Evolutionary conservation across 768 basidiomycete species (phyloP).

Genomic region (Fibroporia radiculosa): DNA sequence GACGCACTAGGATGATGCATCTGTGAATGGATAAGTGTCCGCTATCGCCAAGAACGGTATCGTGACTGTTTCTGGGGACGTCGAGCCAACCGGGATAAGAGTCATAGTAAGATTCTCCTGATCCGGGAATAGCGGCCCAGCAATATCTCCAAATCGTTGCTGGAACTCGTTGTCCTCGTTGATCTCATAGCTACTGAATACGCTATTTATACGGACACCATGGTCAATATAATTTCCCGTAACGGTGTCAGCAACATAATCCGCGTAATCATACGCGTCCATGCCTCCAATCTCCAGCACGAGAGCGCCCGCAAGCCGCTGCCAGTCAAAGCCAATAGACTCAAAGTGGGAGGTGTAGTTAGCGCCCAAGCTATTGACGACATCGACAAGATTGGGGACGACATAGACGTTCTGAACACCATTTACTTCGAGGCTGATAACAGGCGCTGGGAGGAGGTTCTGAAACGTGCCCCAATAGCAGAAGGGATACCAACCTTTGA

Average conservation of each 20-base stretch:
- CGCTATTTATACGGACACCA: conserved; percentile 55
- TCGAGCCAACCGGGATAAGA: conserved; percentile 39
- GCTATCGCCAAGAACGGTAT: conserved; percentile 48
- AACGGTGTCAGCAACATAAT: conserved; percentile 48
- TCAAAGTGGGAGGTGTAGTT: conserved; percentile 40
- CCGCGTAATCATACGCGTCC: conserved; percentile 47
- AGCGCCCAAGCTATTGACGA: conserved; percentile 38
- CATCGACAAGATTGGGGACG: conserved; percentile 46
- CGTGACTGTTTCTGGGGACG: conserved; percentile 37
- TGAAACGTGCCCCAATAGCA: conserved; percentile 37
- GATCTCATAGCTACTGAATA: conserved; percentile 48
- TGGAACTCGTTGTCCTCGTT: conserved; percentile 32
- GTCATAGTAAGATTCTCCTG: conserved; percentile 40
- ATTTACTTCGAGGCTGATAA: conserved; percentile 42
- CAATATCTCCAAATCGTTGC: conserved; percentile 51
- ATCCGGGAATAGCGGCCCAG: conserved; percentile 43
- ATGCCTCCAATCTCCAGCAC: conserved; percentile 47
- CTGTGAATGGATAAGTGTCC: conserved; percentile 40
- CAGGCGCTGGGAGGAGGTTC: conserved; percentile 49
- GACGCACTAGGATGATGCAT: conserved; percentile 42
- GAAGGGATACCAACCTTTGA: conserved; percentile 44
- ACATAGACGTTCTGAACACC: conserved; percentile 40
- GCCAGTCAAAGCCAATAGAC: conserved; percentile 45
- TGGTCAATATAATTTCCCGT: conserved; percentile 60
- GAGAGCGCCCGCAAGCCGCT: conserved; percentile 51